Conservation (phyloP, 2,329 filamentous ascomycete genomes). For the Sphaceloma murrayae region DNA sequence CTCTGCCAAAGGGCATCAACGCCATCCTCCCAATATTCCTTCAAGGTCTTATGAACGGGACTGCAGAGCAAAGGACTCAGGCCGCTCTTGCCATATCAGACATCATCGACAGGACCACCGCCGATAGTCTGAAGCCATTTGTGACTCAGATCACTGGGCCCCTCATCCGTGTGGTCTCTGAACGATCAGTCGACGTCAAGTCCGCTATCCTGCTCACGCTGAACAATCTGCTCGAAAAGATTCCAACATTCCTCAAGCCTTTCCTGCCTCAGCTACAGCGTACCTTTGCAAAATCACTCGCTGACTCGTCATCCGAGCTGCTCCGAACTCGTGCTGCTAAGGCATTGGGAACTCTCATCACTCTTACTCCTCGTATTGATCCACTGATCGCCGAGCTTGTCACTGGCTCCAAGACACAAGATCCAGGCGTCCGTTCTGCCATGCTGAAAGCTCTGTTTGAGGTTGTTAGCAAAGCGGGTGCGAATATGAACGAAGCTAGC, state of each 20-base stretch:
- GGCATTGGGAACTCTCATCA: conserved; percentile 89
- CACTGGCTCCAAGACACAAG: conserved; percentile 84
- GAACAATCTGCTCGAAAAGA: conserved; percentile 93
- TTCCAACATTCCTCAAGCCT: conserved; percentile 86
- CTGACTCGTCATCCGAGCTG: conserved; percentile 83
- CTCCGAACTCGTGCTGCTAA: conserved; percentile 82
- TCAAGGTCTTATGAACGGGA: conserved; percentile 95
- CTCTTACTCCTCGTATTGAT: conserved; percentile 87
- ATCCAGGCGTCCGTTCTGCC: conserved; percentile 78
- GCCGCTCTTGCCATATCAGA: conserved; percentile 91
- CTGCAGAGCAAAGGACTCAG: conserved; percentile 80
- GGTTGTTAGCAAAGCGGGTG: conserved; percentile 87
- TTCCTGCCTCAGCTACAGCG: conserved; percentile 94
- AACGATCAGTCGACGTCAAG: conserved; percentile 92
- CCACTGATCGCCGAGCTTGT: conserved; percentile 88
- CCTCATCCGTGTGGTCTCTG: conserved; percentile 92
- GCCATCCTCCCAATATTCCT: conserved; percentile 93
- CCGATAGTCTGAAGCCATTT: conserved; percentile 80
- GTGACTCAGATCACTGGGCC: conserved; percentile 97
- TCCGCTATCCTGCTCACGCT: conserved; percentile 86
- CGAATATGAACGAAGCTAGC: conserved; percentile 88
- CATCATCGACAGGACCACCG: conserved; percentile 83
- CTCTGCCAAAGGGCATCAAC: conserved; percentile 90
- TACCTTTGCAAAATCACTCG: conserved; percentile 92
- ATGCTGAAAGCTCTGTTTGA: conserved; percentile 97